Evolutionary conservation across 805 yeast genomes (phyloP), one percentile per base, ranked within the genome.

Genomic region (Suhomyces faveliae): DNA sequence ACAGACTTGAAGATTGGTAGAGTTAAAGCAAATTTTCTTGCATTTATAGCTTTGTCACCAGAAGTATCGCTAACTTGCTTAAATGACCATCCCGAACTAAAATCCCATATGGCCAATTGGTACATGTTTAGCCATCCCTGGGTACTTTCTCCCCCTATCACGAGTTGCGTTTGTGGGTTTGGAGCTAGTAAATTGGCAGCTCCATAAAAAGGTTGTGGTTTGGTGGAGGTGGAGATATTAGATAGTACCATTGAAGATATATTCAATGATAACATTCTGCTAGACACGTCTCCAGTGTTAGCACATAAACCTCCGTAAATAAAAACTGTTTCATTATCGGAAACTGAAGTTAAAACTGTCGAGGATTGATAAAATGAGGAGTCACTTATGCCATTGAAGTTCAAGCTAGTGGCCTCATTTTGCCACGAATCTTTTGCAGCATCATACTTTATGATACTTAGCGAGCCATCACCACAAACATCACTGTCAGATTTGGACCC

Each of bases 41-140:
- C 74, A 51, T 79, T 80, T 1, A 85, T 69, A 9, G 66, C 50
- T 0, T 29, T 17, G 7, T 49, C 21, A 12, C 51, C 51, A 9
- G 53, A 51, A 7, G 45, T 37, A 30, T 66, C 64, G 45, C 59
- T 61, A 9, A 55, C 51, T 51, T 63, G 55, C 35, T 64, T 54
- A 60, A 81, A 86, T 3, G 87, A 76, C 95, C 95, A 88, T 0
- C 77, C 77, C 7, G 87, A 67, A 42, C 73, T 70, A 51, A 80
- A 81, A 55, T 82, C 83, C 87, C 90, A 86, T 2, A 84, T 63
- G 0, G 94, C 92, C 15, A 85, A 66, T 63, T 87, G 94, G 55
- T 76, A 76, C 83, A 87, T 79, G 51, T 80, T 78, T 29, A 86
- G 78, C 89, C 91, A 86, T 0, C 89, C 89, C 2, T 66, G 56